These are phyloP conservation scores for Phoenix roebelenii DNA, from an alignment of 176 grass and related monocot species.

Conservation along the genomic window DNA sequence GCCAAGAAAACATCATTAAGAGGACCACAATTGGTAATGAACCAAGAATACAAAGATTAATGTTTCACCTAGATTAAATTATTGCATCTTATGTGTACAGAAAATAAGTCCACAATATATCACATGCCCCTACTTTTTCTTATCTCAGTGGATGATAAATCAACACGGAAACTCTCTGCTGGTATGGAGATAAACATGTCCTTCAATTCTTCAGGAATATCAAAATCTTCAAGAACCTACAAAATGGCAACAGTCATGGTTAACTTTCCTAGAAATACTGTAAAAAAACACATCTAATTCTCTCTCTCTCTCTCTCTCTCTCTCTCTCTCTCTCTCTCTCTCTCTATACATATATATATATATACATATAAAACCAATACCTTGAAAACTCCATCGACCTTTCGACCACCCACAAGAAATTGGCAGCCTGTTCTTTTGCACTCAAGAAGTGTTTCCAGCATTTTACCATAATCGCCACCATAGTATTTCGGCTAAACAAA, in stretches of 20 bases:
- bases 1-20: too few species aligned
- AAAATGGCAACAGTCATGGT: slow-evolving; percentile 6
- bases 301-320: background rate
- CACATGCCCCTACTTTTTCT: slow-evolving; percentile 37
- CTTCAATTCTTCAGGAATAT: slow-evolving; percentile 63
- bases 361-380: slow-evolving; percentile 26
- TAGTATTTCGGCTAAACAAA: slow-evolving; percentile 81
- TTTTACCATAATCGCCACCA: slow-evolving; percentile 59
- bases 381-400: slow-evolving; percentile 92
- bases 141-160: slow-evolving; percentile 84
- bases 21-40: too few species aligned
- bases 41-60: too few species aligned
- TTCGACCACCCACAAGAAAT: slow-evolving; percentile 83
- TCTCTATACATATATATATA: too few species aligned
- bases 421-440: slow-evolving; percentile 76
- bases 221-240: slow-evolving; percentile 71
- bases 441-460: slow-evolving; percentile 75
- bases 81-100: too few species aligned
- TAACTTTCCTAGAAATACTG: slow-evolving; percentile 1
- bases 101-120: background rate
- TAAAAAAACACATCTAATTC: background rate
- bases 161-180: slow-evolving; percentile 57
- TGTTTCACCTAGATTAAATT: too few species aligned
- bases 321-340: too few species aligned
- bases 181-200: slow-evolving; percentile 80